Conservation (phyloP, 2,329 filamentous ascomycete species). For the Nemania bipapillata region DNA sequence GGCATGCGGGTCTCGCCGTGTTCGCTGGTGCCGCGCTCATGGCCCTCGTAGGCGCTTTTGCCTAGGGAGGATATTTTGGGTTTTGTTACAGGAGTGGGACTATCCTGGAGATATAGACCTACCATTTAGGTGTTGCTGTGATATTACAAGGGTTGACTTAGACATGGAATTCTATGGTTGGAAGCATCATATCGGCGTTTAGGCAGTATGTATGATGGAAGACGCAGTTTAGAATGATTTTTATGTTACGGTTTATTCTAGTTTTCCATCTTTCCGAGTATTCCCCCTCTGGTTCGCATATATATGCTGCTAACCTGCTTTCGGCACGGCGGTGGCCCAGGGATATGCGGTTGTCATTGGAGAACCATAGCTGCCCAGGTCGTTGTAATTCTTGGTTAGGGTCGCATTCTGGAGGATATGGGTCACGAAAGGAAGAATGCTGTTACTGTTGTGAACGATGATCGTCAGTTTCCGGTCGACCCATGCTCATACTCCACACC, state of each 20-base stretch:
- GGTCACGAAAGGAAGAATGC: conserved; percentile 60
- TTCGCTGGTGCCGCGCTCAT: conserved; percentile 73
- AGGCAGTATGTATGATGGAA: conserved; percentile 5
- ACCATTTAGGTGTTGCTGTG: conserved; percentile 5
- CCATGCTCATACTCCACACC: neutral
- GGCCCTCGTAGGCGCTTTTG: conserved; percentile 78
- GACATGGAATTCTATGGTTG: conserved; percentile 25
- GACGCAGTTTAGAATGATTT: conserved; percentile 18
- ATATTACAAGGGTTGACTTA: conserved; percentile 29
- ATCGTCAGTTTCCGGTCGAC: conserved; percentile 15
- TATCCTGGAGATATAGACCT: conserved; percentile 7
- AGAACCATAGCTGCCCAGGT: conserved; percentile 57
- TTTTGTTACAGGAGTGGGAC: conserved; percentile 6
- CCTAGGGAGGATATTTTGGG: conserved; percentile 53
- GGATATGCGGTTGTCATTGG: conserved; percentile 60
- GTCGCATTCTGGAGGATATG: conserved; percentile 60
- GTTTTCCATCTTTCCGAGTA: neutral
- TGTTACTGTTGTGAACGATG: conserved; percentile 49
- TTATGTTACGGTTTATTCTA: conserved; percentile 25
- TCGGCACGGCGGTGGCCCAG: conserved; percentile 57
- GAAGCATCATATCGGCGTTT: conserved; percentile 36
- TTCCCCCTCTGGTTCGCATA: neutral
- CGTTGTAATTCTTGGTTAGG: conserved; percentile 59
- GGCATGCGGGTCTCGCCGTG: conserved; percentile 72
- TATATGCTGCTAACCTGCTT: conserved; percentile 32